Percentiles rank a stretch among this genome's conserved stretches.
Evolutionary conservation across 169 alveolate species (phyloP).

Genomic region (Prorocentrum cordatum): DNA sequence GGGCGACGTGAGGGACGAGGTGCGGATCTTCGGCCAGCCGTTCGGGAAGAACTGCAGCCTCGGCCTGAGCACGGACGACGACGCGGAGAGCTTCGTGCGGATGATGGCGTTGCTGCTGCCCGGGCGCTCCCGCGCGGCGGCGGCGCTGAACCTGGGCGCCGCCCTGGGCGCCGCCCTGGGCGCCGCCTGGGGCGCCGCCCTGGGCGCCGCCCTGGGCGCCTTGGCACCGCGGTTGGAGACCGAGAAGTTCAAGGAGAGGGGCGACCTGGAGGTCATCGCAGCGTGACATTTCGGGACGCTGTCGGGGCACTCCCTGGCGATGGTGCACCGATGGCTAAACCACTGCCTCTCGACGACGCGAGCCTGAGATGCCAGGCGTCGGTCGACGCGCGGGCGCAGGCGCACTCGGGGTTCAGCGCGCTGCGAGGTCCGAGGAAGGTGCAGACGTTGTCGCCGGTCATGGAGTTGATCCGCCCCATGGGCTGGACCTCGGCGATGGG

Average conservation of each 20-base stretch:
- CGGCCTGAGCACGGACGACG: not conserved
- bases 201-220: too few species aligned
- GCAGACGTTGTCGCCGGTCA: slow-evolving; percentile 1
- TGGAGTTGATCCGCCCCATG: not conserved
- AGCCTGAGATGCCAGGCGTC: not conserved
- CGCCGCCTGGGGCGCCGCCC: not conserved
- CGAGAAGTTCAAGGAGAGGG: not conserved
- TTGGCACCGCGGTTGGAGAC: not conserved
- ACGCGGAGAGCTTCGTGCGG: not conserved
- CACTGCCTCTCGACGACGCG: not conserved
- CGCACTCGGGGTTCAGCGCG: not conserved
- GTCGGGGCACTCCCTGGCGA: not conserved
- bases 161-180: not conserved
- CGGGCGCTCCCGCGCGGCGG: not conserved
- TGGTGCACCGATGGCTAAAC: not conserved
- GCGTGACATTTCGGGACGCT: not conserved
- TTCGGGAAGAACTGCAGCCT: not conserved
- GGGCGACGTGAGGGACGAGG: not conserved
- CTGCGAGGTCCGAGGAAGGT: not conserved
- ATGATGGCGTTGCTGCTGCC: not conserved
- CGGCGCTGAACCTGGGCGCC: not conserved
- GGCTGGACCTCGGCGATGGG: too few species aligned
- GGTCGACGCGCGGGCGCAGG: not conserved
- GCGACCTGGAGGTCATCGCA: slow-evolving; percentile 9
- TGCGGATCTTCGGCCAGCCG: not conserved